These are phyloP conservation scores for Phellinidium pouzarii DNA, from an alignment of 1,284 basidiomycete genomes.

Conservation along the genomic window DNA sequence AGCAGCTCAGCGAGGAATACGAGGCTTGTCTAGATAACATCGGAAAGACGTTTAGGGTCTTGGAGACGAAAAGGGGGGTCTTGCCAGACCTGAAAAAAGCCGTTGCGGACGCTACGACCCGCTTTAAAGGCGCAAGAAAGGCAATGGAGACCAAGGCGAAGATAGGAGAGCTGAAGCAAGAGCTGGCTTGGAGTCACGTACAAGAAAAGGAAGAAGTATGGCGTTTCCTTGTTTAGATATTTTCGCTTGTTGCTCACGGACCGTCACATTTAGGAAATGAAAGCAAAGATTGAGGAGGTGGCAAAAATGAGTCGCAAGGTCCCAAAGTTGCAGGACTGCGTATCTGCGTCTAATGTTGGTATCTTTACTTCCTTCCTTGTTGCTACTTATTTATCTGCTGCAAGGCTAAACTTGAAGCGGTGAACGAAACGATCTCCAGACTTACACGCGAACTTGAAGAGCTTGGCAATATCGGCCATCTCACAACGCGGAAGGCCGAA, in stretches of 20 bases:
- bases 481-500: conserved; percentile 38
- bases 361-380: background rate
- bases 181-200: conserved; percentile 89
- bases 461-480: conserved; percentile 47
- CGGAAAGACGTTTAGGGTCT: conserved; percentile 53
- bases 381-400: conserved; percentile 6
- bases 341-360: conserved; percentile 43
- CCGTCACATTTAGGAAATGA: conserved; percentile 41
- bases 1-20: conserved; percentile 85
- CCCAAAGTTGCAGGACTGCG: conserved; percentile 43
- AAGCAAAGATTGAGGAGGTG: conserved; percentile 42
- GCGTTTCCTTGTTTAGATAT: background rate
- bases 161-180: conserved; percentile 66
- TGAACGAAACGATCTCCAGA: conserved; percentile 40
- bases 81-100: conserved; percentile 67
- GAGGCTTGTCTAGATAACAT: conserved; percentile 70
- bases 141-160: conserved; percentile 67
- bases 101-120: conserved; percentile 51
- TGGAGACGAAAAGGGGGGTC: conserved; percentile 62
- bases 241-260: background rate
- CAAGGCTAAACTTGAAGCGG: conserved; percentile 35
- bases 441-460: conserved; percentile 42
- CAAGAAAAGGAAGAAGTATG: conserved; percentile 58
- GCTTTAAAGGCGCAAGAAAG: conserved; percentile 68
- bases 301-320: conserved; percentile 41